phyloP scores from a whole-genome alignment of 495 filamentous ascomycete genomes.

The Aspergillus panamensis region DNA sequence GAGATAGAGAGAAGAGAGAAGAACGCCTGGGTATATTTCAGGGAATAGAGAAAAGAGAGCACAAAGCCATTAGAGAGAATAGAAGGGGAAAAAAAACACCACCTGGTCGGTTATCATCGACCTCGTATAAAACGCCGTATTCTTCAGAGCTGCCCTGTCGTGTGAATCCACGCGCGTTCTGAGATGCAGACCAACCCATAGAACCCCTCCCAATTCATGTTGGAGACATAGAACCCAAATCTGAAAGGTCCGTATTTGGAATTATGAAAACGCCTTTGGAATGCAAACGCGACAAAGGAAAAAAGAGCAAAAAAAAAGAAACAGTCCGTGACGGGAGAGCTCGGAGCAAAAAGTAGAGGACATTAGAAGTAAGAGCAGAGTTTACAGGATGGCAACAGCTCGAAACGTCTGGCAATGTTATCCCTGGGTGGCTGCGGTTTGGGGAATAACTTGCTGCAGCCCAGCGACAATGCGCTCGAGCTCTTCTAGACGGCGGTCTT shows the following conservation, averaged over 20 bases:
- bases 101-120: conserved; percentile 24
- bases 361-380: neutral
- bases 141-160: conserved; percentile 25
- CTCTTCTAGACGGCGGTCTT: conserved; percentile 45
- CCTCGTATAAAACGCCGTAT: conserved; percentile 29
- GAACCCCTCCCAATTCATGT: conserved; percentile 21
- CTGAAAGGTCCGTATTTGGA: conserved; percentile 18
- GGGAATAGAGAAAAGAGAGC: conserved; percentile 21
- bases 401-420: conserved; percentile 7
- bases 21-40: conserved; percentile 33
- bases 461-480: conserved; percentile 45
- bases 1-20: conserved; percentile 4
- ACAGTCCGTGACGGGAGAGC: neutral
- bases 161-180: conserved; percentile 23
- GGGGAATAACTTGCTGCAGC: conserved; percentile 42
- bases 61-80: conserved; percentile 12
- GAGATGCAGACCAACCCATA: conserved; percentile 27
- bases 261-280: conserved; percentile 23
- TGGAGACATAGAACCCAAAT: conserved; percentile 11
- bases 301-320: conserved; percentile 3
- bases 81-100: conserved; percentile 29
- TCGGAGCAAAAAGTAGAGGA: conserved; percentile 4
- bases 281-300: conserved; percentile 22
- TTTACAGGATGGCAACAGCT: neutral
- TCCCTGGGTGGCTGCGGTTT: conserved; percentile 23